Percentiles rank a stretch among this genome's conserved stretches.
phyloP scores from a whole-genome alignment of 768 basidiomycete species.

The Leccinum truebloodii region DNA sequence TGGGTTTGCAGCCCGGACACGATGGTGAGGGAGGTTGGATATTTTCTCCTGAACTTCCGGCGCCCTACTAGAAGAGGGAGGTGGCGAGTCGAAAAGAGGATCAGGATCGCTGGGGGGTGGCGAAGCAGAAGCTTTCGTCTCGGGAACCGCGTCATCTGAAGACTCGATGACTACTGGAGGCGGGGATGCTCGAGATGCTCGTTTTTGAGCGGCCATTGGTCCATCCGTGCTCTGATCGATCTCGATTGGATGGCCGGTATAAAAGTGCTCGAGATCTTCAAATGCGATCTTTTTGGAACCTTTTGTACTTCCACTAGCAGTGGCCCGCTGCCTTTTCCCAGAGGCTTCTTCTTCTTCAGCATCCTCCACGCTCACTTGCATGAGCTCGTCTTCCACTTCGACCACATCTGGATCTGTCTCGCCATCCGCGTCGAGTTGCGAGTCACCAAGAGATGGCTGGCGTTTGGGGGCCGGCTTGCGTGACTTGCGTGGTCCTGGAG shows the following conservation, averaged over 20 bases:
- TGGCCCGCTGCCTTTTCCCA: constrained; percentile 1
- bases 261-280: constrained; percentile 34
- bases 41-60: constrained; percentile 9
- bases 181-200: constrained; percentile 1
- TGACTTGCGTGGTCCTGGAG: constrained; percentile 26
- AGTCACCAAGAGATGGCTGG: constrained; percentile 27
- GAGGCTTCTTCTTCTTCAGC: constrained; percentile 12
- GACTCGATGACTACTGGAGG: not conserved
- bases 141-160: not conserved
- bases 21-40: constrained; percentile 38
- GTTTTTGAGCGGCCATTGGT: constrained; percentile 4
- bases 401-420: constrained; percentile 37
- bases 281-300: constrained; percentile 19
- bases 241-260: constrained; percentile 32
- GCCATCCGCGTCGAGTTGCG: constrained; percentile 36
- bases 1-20: constrained; percentile 51
- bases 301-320: constrained; percentile 5
- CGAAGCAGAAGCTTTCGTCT: constrained; percentile 11
- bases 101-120: constrained; percentile 18
- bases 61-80: constrained; percentile 7
- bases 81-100: constrained; percentile 34
- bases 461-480: constrained; percentile 20
- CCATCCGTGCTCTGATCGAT: constrained; percentile 29
- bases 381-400: constrained; percentile 38
- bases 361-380: constrained; percentile 27